Evolutionary conservation across 1,284 basidiomycete genomes (phyloP), one percentile per base, ranked within the genome.

Genomic region (Cryptococcus maquisensis): DNA sequence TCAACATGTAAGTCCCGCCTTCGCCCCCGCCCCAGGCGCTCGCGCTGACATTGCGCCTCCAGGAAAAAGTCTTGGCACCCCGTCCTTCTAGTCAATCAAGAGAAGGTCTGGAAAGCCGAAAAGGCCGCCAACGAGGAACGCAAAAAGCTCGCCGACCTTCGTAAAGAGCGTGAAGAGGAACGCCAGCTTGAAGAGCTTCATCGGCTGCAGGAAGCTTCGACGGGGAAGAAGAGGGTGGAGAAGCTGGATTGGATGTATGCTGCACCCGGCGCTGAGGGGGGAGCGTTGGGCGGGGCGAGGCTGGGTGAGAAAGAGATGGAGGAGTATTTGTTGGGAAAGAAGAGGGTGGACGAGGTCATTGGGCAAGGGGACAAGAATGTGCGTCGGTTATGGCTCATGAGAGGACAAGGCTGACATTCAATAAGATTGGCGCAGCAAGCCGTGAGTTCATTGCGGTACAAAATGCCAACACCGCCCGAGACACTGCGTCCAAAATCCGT

Each of bases 11-110:
- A 20, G 56, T 24, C 38, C 18, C 44, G 20, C 28, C 36, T 36
- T n/a, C 9, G 13, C 24, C 7, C 21, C 8, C 8, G 24, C 20
- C 8, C 13, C 15, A 35, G 12, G 41, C 6, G 32, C 7, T 37
- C 21, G 23, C 40, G 42, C 41, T 52, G 49, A 47, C 41, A 40
- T 24, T 26, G 5, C 36, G 9, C 55, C 46, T 20, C 26, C 43
- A 94, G 94, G 92, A 97, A 96, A 78, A 94, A 95, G 83, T 91
- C 90, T 64, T 97, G 94, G 93, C 93, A 97, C 77, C 91, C 92
- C 82, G 88, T 95, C 82, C 89, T 97, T 79, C 79, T 95, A 79
- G 91, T 90, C 76, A 96, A 97, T 80, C 94, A 98, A 86, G 92
- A 97, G 85, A 85, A 87, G 82, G 95, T 98, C 68, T 98, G 96